These are phyloP conservation scores for Talaromyces sp. DNA, from an alignment of 2,329 filamentous ascomycete genomes.

Conservation along the genomic window DNA sequence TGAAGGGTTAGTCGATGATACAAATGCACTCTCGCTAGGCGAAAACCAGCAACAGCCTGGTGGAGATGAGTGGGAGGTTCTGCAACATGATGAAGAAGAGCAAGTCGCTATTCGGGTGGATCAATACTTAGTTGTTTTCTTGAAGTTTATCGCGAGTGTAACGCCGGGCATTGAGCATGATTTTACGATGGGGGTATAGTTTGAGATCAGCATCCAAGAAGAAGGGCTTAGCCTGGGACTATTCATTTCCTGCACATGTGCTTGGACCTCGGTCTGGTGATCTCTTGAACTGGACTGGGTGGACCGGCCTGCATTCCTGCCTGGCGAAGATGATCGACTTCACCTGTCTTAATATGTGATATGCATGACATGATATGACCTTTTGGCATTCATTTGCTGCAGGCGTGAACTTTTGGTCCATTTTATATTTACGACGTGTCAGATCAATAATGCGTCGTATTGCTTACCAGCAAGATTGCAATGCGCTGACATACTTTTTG, in stretches of 20 bases:
- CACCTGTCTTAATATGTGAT: constrained; percentile 10
- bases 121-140: constrained; percentile 55
- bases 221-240: too few relatives aligned
- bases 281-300: neutral
- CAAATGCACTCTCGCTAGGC: constrained; percentile 65
- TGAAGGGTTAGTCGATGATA: constrained; percentile 83
- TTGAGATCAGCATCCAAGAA: too few relatives aligned
- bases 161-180: constrained; percentile 97
- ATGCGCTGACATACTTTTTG: neutral
- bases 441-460: neutral
- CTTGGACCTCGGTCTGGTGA: neutral
- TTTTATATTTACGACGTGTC: constrained; percentile 6
- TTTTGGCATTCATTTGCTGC: constrained; percentile 24
- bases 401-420: constrained; percentile 2
- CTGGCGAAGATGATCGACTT: neutral
- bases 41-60: constrained; percentile 43
- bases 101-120: constrained; percentile 54
- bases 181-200: constrained; percentile 90
- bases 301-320: neutral
- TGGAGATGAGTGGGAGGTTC: constrained; percentile 67
- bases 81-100: constrained; percentile 55
- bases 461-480: neutral
- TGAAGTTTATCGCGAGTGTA: constrained; percentile 79
- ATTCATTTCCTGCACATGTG: neutral
- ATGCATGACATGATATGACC: constrained; percentile 26